Evolutionary conservation across 768 basidiomycete genomes (phyloP), one percentile per base, ranked within the genome.

Genomic region (Leccinum imitatum): DNA sequence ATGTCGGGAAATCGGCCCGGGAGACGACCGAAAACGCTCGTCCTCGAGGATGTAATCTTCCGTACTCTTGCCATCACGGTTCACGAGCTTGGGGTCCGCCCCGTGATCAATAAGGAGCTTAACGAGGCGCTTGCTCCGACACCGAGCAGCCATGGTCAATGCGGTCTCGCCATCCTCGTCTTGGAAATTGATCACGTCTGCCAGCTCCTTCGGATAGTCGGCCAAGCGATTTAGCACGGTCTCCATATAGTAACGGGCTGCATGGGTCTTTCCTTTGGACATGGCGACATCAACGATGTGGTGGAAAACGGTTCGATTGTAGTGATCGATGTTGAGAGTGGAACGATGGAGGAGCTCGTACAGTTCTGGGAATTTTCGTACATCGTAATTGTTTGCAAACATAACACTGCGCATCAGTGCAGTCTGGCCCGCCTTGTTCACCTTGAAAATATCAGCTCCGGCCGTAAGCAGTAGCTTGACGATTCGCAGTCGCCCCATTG

Each of bases 381-480:
- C 91, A 74, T 99, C 97, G 72, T 99, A 99, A 73, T 98, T 99
- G 75, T 99, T 99, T 53, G 93, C 93, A 74, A 98, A 99, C 96
- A 98, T 98, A 67, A 99, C 97, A 68, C 89, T 90, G 15, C 97
- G 92, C 97, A 99, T 99, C 47, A 99, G 78, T 1, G 96, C 90
- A 14, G 97, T 98, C 75, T 98, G 97, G 3, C 97, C 97, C 11
- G 93, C 86, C 69, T 90, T 92, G 78, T 98, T 99, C 64, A 95
- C 94, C 65, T 91, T 89, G 81, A 96, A 99, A 64, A 97, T 93
- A 71, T 98, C 95, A 14, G 96, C 96, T 19, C 95, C 95, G 3
- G 95, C 91, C 0, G 93, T 90, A 46, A 99, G 81, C 27, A 99
- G 82, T 8, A 98, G 81, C 72, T 98, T 98, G 67, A 98, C 94